Evolutionary conservation across 768 basidiomycete species (phyloP), one percentile per base, ranked within the genome.

Genomic region (Suillus spraguei): DNA sequence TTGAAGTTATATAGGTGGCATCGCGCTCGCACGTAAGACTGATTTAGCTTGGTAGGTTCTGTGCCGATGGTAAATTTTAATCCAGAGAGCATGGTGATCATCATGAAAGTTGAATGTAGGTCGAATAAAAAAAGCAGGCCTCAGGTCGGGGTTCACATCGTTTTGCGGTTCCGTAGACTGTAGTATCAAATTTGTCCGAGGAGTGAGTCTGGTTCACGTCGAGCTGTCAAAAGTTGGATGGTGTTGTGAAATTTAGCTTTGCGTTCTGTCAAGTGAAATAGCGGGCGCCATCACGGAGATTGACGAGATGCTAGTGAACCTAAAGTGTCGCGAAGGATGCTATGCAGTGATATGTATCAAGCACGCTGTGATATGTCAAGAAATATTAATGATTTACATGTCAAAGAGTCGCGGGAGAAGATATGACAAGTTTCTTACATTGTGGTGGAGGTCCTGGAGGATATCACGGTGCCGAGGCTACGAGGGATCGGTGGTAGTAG

Each of bases 241-340:
- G 10, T 20, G 33, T 55, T 36, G 54, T 14, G 35, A n/a, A 36
- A 22, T 55, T 55, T 38, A 14, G 14, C 4, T 39, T 39, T 58
- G 22, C 20, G 39, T 58, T 58, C 56, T 58, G 56, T 58, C 55
- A 39, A 56, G 55, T 58, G 55, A 58, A 58, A 58, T 58, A 24
- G 2, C 17, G 20, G 32, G 35, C 35, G 32, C 53, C 35, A 28
- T 22, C 54, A 14, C n/a, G 22, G 54, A 38, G 32, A 53, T 52
- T 52, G 50, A 33, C 14, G 14, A 38, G 20, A 39, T 39, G 55
- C n/a, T 39, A 56, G n/a, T 46, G 17, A 55, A 47, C 35, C 38
- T 24, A 22, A 55, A 36, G 20, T 33, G 52, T 17, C 7, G 24
- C 16, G 28, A 32, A 32, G 39, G 36, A 13, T 10, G 36, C 13